Evolutionary conservation across 164 flowering plant species (phyloP).

Genomic region (Amborella trichopoda): DNA sequence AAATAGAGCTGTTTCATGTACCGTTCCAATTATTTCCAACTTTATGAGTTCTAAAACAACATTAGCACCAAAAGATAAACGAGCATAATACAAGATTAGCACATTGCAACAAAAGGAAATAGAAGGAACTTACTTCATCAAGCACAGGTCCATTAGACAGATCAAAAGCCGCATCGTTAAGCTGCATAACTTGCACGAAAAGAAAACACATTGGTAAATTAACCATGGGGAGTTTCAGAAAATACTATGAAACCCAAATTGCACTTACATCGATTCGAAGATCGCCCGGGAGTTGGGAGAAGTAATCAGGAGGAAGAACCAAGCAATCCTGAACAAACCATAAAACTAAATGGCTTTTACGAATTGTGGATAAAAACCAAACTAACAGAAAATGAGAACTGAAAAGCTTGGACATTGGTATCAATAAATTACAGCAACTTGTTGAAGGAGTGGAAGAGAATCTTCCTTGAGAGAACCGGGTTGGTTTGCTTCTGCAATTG

Average conservation of each 20-base stretch:
- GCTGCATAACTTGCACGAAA: constrained; percentile 27
- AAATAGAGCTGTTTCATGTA: neutral
- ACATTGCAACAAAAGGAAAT: constrained; percentile 7
- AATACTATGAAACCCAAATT: neutral
- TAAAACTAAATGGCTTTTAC: too few species aligned
- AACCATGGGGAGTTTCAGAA: constrained; percentile 1
- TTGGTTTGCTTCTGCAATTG: too few species aligned
- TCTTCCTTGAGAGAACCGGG: too few species aligned
- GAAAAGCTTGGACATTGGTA: too few species aligned
- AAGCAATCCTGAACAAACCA: constrained; percentile 50
- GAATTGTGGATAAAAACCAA: too few species aligned
- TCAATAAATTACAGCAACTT: too few species aligned
- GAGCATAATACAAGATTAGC: neutral
- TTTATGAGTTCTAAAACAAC: neutral
- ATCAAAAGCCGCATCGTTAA: constrained; percentile 97
- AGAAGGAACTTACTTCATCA: constrained; percentile 54
- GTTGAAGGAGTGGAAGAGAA: too few species aligned
- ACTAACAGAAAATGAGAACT: too few species aligned
- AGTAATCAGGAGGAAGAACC: constrained; percentile 73
- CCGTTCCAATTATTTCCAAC: neutral
- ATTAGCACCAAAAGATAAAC: neutral
- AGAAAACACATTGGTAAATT: constrained; percentile 1
- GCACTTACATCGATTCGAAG: constrained; percentile 53
- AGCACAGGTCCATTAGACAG: constrained; percentile 74
- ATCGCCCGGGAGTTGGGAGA: constrained; percentile 46